Base-by-base conservation (phyloP, 345 rosid species). In the Clausena lansium region DNA sequence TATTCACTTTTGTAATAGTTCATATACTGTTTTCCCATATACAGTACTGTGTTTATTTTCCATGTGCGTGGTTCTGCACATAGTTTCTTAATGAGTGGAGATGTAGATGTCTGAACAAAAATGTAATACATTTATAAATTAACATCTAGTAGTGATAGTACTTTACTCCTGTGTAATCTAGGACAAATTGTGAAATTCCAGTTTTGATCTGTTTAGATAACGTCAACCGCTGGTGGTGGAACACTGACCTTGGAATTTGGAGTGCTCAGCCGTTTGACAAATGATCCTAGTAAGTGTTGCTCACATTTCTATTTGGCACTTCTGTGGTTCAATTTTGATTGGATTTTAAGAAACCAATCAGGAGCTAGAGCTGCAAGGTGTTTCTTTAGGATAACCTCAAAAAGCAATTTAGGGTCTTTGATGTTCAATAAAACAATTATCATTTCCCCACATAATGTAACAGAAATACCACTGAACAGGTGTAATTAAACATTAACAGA, bases 161-260 rank as follows among this genome's bases (percentile, higher is more conserved):
- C 36, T 63, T 20, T 15, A 59, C 28, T 39, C 38, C 20, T 47
- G 5, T 52, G 75, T 79, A 7, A 17, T 73, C 47, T 36, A 73
- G 35, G 66, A 57, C 27, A 36, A 66, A 45, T 22, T 76, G 39
- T 80, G 32, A 68, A 70, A 41, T 76, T 70, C 25, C 65, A 72
- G 30, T 58, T 81, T 75, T 85, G 58, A 63, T 69, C 50, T 79
- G 71, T 85, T 76, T 83, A 96, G 99, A 88, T 96, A 83, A 96
- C 99, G 65, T 94, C 98, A 72, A 96, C 99, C 13, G 99, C 99
- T 60, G 99, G 99, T 78, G 99, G 99, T 73, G 99, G 97, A 83
- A 96, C 99, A 28, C 85, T 96, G 88, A 94, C 97, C 45, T 89
- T 96, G 84, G 99, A 96, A 87, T 96, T 96, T 69, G 98, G 97